phyloP scores from a whole-genome alignment of 75 land plant genomes.

The Azolla pinnata region DNA sequence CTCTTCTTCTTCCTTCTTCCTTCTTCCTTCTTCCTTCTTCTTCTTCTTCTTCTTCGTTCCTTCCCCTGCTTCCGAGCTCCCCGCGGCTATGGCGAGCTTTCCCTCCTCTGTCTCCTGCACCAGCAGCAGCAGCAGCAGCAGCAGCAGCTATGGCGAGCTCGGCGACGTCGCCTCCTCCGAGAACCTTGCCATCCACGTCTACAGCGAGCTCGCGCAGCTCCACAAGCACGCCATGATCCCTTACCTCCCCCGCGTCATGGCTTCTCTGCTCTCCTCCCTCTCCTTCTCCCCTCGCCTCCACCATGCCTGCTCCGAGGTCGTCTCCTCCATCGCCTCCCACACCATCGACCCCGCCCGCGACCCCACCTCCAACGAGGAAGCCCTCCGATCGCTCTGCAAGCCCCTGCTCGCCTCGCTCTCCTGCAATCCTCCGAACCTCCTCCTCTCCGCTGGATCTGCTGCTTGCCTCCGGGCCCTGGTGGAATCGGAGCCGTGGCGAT shows the following conservation, averaged over 20 bases:
- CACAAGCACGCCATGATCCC: conserved; percentile 1
- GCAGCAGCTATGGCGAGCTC: too few relatives aligned
- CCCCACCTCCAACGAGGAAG: conserved; percentile 13
- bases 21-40: too few relatives aligned
- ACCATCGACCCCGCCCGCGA: conserved; percentile 2
- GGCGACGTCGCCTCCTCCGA: too few relatives aligned
- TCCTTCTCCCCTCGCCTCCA: background rate
- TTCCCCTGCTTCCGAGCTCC: too few relatives aligned
- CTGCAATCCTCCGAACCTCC: conserved; percentile 40
- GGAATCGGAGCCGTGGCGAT: conserved; percentile 69
- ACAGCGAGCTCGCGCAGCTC: conserved; percentile 1
- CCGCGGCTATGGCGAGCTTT: too few relatives aligned
- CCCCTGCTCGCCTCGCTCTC: conserved; percentile 56
- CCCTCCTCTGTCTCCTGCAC: too few relatives aligned
- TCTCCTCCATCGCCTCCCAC: background rate
- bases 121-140: too few relatives aligned
- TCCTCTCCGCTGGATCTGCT: conserved; percentile 69
- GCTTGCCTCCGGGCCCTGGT: conserved; percentile 77
- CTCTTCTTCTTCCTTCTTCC: too few relatives aligned
- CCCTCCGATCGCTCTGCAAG: conserved; percentile 48
- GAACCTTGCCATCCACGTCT: conserved; percentile 1
- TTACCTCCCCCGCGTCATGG: background rate
- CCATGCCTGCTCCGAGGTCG: background rate
- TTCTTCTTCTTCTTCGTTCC: too few relatives aligned
- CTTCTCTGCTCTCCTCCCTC: background rate